phyloP scores from a whole-genome alignment of 257 asterid species.

The Solanum sejunctum region DNA sequence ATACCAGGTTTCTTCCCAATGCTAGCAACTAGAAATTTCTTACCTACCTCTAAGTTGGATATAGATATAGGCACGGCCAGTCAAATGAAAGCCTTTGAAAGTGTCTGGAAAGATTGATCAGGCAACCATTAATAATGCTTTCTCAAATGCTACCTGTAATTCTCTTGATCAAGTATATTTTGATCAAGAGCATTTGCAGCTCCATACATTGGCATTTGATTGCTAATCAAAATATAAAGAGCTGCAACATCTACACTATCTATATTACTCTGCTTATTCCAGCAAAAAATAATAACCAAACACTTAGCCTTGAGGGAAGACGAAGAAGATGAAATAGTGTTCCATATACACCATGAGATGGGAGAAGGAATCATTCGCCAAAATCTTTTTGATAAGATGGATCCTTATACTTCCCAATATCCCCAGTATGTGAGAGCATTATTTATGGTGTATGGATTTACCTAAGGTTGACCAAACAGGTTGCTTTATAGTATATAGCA shows the following conservation, averaged over 20 bases:
- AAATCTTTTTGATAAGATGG: neutral
- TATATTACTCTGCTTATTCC: neutral
- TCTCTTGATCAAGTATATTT: neutral
- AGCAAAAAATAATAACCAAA: neutral
- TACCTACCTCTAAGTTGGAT: neutral
- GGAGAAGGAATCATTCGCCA: neutral
- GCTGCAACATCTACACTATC: neutral
- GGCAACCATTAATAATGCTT: neutral
- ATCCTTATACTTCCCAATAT: neutral
- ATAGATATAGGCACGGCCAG: neutral
- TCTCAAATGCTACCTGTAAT: neutral
- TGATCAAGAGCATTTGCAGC: neutral
- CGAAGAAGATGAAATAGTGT: neutral
- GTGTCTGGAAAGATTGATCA: neutral
- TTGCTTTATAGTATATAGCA: too few species aligned
- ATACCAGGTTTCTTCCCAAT: neutral
- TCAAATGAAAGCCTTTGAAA: neutral
- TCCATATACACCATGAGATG: neutral
- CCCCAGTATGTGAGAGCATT: neutral
- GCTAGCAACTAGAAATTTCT: neutral
- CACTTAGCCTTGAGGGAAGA: neutral
- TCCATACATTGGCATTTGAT: neutral
- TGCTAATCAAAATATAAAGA: neutral
- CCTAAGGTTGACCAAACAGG: neutral
- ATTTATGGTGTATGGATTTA: neutral